Conservation (phyloP, 2,329 filamentous ascomycete species). For the Aspergillus quadricinctus region DNA sequence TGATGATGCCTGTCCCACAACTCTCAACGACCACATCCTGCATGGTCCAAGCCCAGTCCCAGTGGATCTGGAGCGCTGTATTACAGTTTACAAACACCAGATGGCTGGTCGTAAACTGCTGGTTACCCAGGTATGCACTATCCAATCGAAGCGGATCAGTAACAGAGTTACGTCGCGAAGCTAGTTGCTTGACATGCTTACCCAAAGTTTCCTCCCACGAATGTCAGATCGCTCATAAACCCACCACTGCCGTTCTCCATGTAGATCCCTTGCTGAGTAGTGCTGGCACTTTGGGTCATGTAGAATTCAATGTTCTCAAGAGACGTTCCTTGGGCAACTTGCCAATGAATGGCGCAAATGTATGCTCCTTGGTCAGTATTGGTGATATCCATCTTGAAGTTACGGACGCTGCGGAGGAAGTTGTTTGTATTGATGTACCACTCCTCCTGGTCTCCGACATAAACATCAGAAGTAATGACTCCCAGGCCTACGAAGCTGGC, state of each 20-base stretch:
- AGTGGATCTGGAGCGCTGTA: no score
- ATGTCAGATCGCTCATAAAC: slow-evolving; percentile 55
- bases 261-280: slow-evolving; percentile 25
- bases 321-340: slow-evolving; percentile 68
- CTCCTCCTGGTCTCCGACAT: slow-evolving; percentile 10
- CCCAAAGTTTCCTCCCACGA: slow-evolving; percentile 58
- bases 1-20: no score
- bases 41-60: no score
- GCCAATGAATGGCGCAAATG: slow-evolving; percentile 61
- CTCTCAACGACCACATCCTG: no score
- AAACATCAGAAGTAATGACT: slow-evolving; percentile 20
- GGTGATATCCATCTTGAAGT: slow-evolving; percentile 23
- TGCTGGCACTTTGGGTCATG: slow-evolving; percentile 45
- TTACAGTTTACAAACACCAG: no score
- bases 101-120: no score
- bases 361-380: slow-evolving; percentile 16
- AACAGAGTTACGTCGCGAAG: no score
- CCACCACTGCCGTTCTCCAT: slow-evolving; percentile 48
- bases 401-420: slow-evolving; percentile 18
- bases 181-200: not conserved
- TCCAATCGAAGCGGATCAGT: no score
- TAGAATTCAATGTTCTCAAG: slow-evolving; percentile 71
- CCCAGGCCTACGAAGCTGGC: slow-evolving; percentile 20
- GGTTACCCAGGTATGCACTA: slow-evolving; percentile 44
- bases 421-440: slow-evolving; percentile 18